These are phyloP conservation scores for Calonectria multiphialidica DNA, from an alignment of 2,329 filamentous ascomycete species.

Conservation along the genomic window DNA sequence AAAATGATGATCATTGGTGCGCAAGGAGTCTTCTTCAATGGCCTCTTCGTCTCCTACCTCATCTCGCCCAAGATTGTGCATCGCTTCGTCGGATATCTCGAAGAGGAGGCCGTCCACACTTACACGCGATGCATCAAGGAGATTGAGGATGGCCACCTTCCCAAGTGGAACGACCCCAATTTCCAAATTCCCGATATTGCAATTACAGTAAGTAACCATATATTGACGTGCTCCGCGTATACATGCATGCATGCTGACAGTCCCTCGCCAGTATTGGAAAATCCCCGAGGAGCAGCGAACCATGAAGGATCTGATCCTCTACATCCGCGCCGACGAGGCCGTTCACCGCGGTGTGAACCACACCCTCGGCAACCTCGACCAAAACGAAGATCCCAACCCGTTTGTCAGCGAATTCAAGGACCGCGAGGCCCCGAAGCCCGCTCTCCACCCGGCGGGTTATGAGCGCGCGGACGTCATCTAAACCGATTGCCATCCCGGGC, in stretches of 20 bases:
- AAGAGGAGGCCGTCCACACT: slow-evolving; percentile 96
- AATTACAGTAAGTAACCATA: slow-evolving; percentile 60
- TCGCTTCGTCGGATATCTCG: slow-evolving; percentile 95
- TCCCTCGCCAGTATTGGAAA: slow-evolving; percentile 77
- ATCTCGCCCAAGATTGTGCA: slow-evolving; percentile 89
- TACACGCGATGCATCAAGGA: slow-evolving; percentile 92
- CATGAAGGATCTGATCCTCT: slow-evolving; percentile 89
- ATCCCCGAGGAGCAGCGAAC: slow-evolving; percentile 87
- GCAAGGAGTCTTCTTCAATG: slow-evolving; percentile 97
- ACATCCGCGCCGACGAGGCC: slow-evolving; percentile 90
- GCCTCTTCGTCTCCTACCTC: slow-evolving; percentile 90
- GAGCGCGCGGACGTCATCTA: slow-evolving; percentile 85
- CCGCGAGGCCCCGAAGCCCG: slow-evolving; percentile 73
- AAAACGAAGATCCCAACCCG: slow-evolving; percentile 90
- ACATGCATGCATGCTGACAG: slow-evolving; percentile 12
- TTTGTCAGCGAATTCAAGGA: slow-evolving; percentile 89
- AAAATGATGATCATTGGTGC: slow-evolving; percentile 90
- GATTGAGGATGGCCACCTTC: slow-evolving; percentile 85
- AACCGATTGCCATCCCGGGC: slow-evolving; percentile 2
- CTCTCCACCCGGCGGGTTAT: slow-evolving; percentile 78
- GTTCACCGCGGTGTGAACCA: slow-evolving; percentile 97
- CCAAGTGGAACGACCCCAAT: slow-evolving; percentile 78
- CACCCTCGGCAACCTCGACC: slow-evolving; percentile 89
- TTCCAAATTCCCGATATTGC: slow-evolving; percentile 90
- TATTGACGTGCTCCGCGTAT: not conserved